A percentile compares a stretch with the other conserved stretches of the same genome.
These are phyloP conservation scores for Tuber umbilicatum DNA, from an alignment of 495 filamentous ascomycete species.

Conservation along the genomic window DNA sequence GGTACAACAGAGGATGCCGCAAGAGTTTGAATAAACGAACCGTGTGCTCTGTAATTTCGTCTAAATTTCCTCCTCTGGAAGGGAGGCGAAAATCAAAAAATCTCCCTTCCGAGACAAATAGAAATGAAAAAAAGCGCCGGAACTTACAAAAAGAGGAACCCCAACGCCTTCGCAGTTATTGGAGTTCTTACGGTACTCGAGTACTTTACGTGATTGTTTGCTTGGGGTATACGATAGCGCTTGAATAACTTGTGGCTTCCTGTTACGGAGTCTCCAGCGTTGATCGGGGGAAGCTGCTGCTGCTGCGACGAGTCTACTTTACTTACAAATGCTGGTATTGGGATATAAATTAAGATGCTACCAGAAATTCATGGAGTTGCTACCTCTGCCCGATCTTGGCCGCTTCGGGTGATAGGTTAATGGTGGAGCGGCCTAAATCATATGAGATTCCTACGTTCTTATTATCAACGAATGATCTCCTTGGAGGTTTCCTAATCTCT, in stretches of 20 bases:
- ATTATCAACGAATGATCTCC: neutral
- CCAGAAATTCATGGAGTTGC: neutral
- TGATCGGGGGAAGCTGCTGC: neutral
- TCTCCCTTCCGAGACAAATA: too few species aligned
- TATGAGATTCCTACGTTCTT: neutral
- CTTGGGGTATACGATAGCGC: neutral
- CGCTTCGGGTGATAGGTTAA: neutral
- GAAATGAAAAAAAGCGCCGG: too few species aligned
- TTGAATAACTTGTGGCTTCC: neutral
- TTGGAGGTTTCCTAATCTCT: neutral
- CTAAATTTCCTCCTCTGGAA: neutral
- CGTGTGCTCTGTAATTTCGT: too few species aligned
- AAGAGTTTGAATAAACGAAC: too few species aligned
- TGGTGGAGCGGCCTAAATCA: neutral
- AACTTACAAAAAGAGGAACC: too few species aligned
- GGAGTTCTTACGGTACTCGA: too few species aligned
- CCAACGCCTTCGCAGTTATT: too few species aligned
- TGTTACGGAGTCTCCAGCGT: neutral
- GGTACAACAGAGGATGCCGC: too few species aligned
- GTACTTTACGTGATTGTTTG: neutral
- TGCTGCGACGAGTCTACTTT: neutral
- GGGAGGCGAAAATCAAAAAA: too few species aligned
- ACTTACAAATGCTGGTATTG: neutral
- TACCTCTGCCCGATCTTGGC: neutral
- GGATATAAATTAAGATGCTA: neutral